Evolutionary conservation across 1,284 basidiomycete species (phyloP), one percentile per base, ranked within the genome.

Genomic region (Tilletia horrida): DNA sequence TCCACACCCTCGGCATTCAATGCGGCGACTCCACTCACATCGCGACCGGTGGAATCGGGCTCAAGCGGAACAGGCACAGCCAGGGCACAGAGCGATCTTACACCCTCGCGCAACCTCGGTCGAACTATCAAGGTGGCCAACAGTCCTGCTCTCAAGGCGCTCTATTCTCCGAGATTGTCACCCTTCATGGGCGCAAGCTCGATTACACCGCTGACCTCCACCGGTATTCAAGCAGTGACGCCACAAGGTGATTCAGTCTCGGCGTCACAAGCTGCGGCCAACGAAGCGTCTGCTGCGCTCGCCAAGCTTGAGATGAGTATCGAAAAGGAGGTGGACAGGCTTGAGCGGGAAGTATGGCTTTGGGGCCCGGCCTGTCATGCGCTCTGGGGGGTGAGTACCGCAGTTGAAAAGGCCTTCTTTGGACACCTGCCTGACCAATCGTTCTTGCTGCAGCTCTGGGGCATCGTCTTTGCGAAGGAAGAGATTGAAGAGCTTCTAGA

Each of bases 291-390:
- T 3, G 61, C 21, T 3, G 68, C 73, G n/a, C 63, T 76, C 21
- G 69, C 69, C n/a, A 67, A 68, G 16, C 48, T 77, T 29, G 72
- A 74, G 27, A 67, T 71, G 1, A 71, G 69, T 45, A 76, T 73
- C 25, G 76, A 76, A 47, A 70, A 67, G 47, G 78, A 81, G 65
- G 66, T 79, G 16, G 79, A 80, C 40, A 69, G 79, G 1, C 71
- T 81, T 11, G 79, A 81, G 43, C 65, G 72, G 23, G 79, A 81
- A 65, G 71, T 81, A 11, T 61, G 55, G 18, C 67, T 80, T 1
- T 81, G 76, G 77, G 71, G 72, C 31, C 73, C 78, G 0, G 79
- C 79, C 4, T 73, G 72, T 11, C 76, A 81, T 63, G 78, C 78
- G 9, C 71, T 77, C 23, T 81, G 79, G 79, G 79, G 73, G 3